A percentile compares a stretch with the other conserved stretches of the same genome.
phyloP scores from a whole-genome alignment of 2,329 filamentous ascomycete genomes.

The Daldinia sp. region DNA sequence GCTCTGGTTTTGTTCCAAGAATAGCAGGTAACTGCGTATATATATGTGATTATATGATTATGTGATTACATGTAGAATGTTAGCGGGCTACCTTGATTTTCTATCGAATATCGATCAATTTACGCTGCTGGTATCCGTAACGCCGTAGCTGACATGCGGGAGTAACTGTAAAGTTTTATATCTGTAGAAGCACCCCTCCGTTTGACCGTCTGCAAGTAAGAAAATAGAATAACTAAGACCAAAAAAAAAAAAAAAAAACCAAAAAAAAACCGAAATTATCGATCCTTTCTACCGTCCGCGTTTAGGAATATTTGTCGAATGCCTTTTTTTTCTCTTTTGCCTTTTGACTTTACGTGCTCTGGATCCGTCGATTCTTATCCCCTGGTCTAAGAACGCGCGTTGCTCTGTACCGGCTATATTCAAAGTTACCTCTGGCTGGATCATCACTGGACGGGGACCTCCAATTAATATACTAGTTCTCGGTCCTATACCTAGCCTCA shows the following conservation, averaged over 20 bases:
- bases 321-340: slow-evolving; percentile 9
- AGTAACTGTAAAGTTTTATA: slow-evolving; percentile 18
- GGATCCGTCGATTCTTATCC: slow-evolving; percentile 34
- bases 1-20: slow-evolving; percentile 2
- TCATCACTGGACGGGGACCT: slow-evolving; percentile 38
- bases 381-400: slow-evolving; percentile 40
- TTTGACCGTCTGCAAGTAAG: slow-evolving; percentile 18
- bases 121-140: slow-evolving; percentile 35
- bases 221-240: no score
- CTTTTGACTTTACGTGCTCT: slow-evolving; percentile 27
- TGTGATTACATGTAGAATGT: no score
- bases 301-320: slow-evolving; percentile 3
- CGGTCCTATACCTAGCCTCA: slow-evolving; percentile 39
- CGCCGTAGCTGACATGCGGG: slow-evolving; percentile 20
- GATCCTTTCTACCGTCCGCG: slow-evolving; percentile 21
- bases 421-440: slow-evolving; percentile 34
- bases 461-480: slow-evolving; percentile 43
- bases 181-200: slow-evolving; percentile 26
- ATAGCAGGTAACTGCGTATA: neutral
- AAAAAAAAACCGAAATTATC: neutral
- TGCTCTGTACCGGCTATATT: slow-evolving; percentile 44
- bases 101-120: slow-evolving; percentile 6
- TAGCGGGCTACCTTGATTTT: slow-evolving; percentile 3
- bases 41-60: no score
- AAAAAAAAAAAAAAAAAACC: no score